These are phyloP conservation scores for Lichenothelia convexa DNA, from an alignment of 495 filamentous ascomycete species.

Conservation along the genomic window DNA sequence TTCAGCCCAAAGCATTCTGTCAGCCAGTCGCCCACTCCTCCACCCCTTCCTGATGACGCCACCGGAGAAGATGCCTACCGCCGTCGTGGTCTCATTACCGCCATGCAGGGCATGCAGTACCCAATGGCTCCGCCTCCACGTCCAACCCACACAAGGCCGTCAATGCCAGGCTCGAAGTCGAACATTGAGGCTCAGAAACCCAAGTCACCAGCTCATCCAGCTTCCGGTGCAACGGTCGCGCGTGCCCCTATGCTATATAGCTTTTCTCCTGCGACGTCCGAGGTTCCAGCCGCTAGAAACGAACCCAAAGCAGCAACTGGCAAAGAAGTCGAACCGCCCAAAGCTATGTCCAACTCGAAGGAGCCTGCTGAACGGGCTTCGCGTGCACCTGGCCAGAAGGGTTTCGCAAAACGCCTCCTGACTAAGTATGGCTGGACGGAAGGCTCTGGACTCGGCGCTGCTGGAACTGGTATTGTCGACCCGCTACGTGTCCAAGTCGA, in stretches of 20 bases:
- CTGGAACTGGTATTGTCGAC: constrained; percentile 60
- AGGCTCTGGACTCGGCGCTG: constrained; percentile 70
- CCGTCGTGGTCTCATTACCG: constrained; percentile 36
- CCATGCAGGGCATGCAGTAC: no score
- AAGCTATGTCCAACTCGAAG: constrained; percentile 24
- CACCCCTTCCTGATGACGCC: constrained; percentile 4
- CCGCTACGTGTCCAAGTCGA: constrained; percentile 68
- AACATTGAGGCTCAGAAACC: no score
- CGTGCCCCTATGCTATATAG: constrained; percentile 75
- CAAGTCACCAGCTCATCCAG: constrained; percentile 14
- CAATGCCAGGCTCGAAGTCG: no score
- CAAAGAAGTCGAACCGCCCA: constrained; percentile 23
- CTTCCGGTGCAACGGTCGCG: constrained; percentile 42
- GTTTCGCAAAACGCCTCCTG: constrained; percentile 73
- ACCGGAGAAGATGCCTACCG: constrained; percentile 18
- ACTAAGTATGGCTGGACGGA: constrained; percentile 84
- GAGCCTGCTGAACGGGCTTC: constrained; percentile 22
- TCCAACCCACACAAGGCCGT: constrained; percentile 10
- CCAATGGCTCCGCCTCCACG: constrained; percentile 13
- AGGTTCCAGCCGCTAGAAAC: constrained; percentile 36
- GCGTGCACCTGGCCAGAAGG: constrained; percentile 48
- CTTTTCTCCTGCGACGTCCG: constrained; percentile 38
- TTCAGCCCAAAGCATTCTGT: no score
- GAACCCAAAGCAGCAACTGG: constrained; percentile 30
- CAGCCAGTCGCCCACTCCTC: no score